Conservation (phyloP, 2,329 filamentous ascomycete genomes). For the Aspergillus pseudoviridinutans region DNA sequence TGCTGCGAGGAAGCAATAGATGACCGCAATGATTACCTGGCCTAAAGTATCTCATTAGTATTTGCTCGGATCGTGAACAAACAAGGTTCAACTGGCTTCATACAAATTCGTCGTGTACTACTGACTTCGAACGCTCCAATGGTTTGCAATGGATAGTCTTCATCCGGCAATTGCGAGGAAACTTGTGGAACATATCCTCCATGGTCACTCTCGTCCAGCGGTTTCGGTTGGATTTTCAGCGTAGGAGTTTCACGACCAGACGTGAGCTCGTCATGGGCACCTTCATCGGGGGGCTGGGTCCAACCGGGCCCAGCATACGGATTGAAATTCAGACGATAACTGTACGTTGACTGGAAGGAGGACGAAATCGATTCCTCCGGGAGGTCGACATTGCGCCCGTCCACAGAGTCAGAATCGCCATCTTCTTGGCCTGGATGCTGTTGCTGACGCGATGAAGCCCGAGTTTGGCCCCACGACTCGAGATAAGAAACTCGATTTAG, state of each 20-base stretch:
- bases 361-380: conserved; percentile 28
- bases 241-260: conserved; percentile 19
- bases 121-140: conserved; percentile 52
- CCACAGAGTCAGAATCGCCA: conserved; percentile 24
- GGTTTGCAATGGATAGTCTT: conserved; percentile 21
- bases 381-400: conserved; percentile 25
- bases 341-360: conserved; percentile 33
- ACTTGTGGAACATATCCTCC: conserved; percentile 8
- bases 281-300: conserved; percentile 29
- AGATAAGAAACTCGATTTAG: conserved; percentile 40
- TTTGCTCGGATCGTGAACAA: background rate
- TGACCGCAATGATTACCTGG: conserved; percentile 64
- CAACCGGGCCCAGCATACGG: conserved; percentile 38
- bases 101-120: conserved; percentile 50
- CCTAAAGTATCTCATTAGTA: conserved; percentile 41
- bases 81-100: conserved; percentile 17
- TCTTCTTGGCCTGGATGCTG: conserved; percentile 14
- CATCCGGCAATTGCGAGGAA: conserved; percentile 12
- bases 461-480: conserved; percentile 41
- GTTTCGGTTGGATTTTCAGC: conserved; percentile 18
- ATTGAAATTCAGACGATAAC: conserved; percentile 40
- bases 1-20: conserved; percentile 73
- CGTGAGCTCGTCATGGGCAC: conserved; percentile 24
- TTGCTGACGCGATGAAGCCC: conserved; percentile 25
- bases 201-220: conserved; percentile 11